Base-by-base conservation (phyloP, 441 rosid species). In the Macaranga tanarius region DNA sequence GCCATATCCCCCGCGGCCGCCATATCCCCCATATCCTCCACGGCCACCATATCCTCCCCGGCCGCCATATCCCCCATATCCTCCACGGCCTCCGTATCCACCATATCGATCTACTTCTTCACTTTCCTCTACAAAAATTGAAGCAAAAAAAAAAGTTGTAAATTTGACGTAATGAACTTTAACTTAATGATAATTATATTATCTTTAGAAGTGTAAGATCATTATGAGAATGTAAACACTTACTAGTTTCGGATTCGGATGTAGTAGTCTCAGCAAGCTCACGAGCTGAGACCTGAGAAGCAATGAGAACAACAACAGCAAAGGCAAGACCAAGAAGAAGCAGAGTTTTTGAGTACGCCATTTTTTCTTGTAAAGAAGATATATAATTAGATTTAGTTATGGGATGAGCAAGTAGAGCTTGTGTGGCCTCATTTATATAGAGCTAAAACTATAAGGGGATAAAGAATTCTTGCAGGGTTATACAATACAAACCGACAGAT, bases 241-340 rank as follows among this genome's bases (percentile, higher is more conserved):
- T 40, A 80, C 83, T 55, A 50, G 76, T 22, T 7, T 20, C n/a
- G n/a, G n/a, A n/a, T n/a, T n/a, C n/a, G n/a, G n/a, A n/a, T n/a
- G n/a, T 48, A 15, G 75, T 26, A 2, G 76, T 22, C 28, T 65
- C 74, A 6, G 76, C 72, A 6, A 71, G 74, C 34, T 78, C 76
- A 2, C 76, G 76, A 56, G 84, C 84, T 17, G 78, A 73, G 66
- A 70, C 79, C 63, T 77, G 65, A 45, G 73, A 73, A 38, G 82
- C 69, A 60, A 74, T 15, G 64, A 77, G 73, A 71, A 76, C 65
- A 9, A 75, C 67, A 65, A 72, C 64, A 17, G 66, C 73, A 42
- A 79, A 66, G 10, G 47, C 75, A n/a, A 82, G 73, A 69, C 64
- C 77, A 7, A 79, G 38, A 22, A 82, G 73, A 54, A 79, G 58